A percentile compares a stretch with the other conserved stretches of the same genome.
phyloP scores from a whole-genome alignment of 2,329 filamentous ascomycete species.

The Venturia oleaginea region DNA sequence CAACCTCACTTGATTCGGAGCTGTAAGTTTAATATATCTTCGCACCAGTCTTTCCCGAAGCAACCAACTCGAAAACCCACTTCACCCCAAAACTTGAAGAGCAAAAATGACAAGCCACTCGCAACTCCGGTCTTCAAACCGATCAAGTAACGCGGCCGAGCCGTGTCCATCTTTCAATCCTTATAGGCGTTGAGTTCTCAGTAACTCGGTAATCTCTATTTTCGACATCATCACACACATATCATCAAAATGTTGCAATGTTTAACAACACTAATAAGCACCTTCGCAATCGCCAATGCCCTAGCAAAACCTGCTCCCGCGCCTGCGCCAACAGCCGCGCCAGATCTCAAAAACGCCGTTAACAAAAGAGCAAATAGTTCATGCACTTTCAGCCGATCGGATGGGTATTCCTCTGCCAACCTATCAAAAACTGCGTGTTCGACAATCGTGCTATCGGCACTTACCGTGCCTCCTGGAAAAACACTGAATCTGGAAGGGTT shows the following conservation, averaged over 20 bases:
- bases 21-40: not conserved
- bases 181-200: not conserved
- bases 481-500: conserved; percentile 29
- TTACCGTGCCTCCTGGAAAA: conserved; percentile 25
- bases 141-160: not conserved
- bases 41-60: not conserved
- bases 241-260: not conserved
- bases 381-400: not conserved
- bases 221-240: not conserved
- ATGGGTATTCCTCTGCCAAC: not conserved
- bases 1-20: too few relatives aligned
- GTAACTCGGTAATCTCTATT: not conserved
- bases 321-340: not conserved
- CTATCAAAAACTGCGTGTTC: not conserved
- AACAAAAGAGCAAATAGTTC: not conserved
- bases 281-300: not conserved
- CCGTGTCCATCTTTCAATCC: not conserved
- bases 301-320: not conserved
- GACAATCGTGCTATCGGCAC: not conserved
- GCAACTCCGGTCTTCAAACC: not conserved
- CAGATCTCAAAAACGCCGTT: not conserved
- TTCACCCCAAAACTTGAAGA: not conserved
- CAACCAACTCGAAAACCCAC: not conserved
- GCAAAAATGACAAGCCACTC: not conserved
- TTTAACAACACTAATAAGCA: not conserved